Evolutionary conservation across 2,329 filamentous ascomycete species (phyloP).

Genomic region (Curvularia lunata): DNA sequence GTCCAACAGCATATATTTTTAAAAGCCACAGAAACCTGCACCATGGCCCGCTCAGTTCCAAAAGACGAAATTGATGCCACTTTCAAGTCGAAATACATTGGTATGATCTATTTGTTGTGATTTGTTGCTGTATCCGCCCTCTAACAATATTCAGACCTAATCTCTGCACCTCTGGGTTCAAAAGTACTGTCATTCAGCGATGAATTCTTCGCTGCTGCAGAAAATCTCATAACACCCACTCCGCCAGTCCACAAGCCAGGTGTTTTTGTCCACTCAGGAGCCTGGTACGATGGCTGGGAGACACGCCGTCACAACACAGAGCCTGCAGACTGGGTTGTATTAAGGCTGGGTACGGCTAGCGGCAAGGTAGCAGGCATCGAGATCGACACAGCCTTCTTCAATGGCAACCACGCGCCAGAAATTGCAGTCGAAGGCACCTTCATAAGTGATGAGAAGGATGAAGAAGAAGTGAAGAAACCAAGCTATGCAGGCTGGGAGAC

Average conservation of each 20-base stretch:
- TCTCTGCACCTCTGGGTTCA: slow-evolving; percentile 59
- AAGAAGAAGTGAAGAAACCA: slow-evolving; percentile 63
- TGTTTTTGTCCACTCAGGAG: slow-evolving; percentile 65
- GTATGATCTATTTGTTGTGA: slow-evolving; percentile 30
- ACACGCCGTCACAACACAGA: slow-evolving; percentile 65
- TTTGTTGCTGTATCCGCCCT: not conserved
- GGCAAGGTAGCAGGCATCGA: slow-evolving; percentile 77
- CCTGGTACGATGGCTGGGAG: slow-evolving; percentile 71
- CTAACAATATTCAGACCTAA: slow-evolving; percentile 52
- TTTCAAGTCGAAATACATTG: slow-evolving; percentile 62
- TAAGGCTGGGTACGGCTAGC: slow-evolving; percentile 67
- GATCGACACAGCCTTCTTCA: slow-evolving; percentile 82
- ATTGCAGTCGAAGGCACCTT: slow-evolving; percentile 80
- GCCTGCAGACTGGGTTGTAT: slow-evolving; percentile 65
- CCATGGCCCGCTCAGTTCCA: slow-evolving; percentile 51
- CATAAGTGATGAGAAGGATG: slow-evolving; percentile 58
- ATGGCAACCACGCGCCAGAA: slow-evolving; percentile 80
- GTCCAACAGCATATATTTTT: not conserved
- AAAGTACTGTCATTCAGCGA: slow-evolving; percentile 63
- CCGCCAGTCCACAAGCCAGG: slow-evolving; percentile 63
- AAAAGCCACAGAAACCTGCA: slow-evolving; percentile 2
- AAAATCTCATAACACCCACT: slow-evolving; percentile 64
- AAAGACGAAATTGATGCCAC: slow-evolving; percentile 59
- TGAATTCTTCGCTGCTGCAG: slow-evolving; percentile 66
- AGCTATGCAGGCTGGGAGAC: slow-evolving; percentile 67